These are phyloP conservation scores for Stylosanthes scabra DNA, from an alignment of 331 rosid genomes.

Conservation along the genomic window DNA sequence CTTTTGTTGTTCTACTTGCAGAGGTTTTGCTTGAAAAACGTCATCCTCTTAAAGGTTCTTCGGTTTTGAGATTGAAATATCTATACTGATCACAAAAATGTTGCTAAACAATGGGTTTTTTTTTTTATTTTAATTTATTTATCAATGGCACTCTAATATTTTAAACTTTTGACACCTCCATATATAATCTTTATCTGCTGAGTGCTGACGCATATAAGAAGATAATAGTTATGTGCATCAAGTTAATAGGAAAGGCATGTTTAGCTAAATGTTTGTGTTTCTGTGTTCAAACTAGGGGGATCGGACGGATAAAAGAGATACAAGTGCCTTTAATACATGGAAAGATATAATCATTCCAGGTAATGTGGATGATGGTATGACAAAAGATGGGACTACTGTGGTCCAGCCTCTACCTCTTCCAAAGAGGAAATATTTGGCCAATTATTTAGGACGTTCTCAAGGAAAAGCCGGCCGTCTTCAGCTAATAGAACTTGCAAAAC, in stretches of 20 bases:
- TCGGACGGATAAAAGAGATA: conserved; percentile 92
- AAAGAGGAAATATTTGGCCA: conserved; percentile 85
- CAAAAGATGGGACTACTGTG: conserved; percentile 50
- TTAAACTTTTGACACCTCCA: conserved; percentile 18
- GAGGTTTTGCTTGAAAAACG: conserved; percentile 1
- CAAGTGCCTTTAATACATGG: conserved; percentile 93
- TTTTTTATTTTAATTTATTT: neutral
- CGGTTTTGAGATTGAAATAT: conserved; percentile 19
- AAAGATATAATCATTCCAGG: conserved; percentile 99
- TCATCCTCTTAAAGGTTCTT: neutral
- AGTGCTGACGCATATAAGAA: neutral
- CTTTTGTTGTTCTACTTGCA: neutral
- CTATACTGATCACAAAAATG: neutral
- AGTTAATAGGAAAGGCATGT: conserved; percentile 4
- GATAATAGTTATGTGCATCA: conserved; percentile 14
- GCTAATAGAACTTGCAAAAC: conserved; percentile 82
- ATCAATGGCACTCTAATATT: neutral
- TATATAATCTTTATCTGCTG: conserved; percentile 9
- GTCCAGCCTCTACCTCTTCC: conserved; percentile 82
- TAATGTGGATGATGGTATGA: conserved; percentile 85
- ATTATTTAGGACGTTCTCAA: conserved; percentile 96
- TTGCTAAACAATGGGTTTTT: neutral
- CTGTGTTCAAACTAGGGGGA: conserved; percentile 73
- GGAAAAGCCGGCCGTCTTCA: conserved; percentile 89
- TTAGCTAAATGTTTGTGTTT: conserved; percentile 26